A percentile compares a stretch with the other conserved stretches of the same genome.
phyloP scores from a whole-genome alignment of 192 early-diverging fungal genomes.

The Rhizophagus clarus region DNA sequence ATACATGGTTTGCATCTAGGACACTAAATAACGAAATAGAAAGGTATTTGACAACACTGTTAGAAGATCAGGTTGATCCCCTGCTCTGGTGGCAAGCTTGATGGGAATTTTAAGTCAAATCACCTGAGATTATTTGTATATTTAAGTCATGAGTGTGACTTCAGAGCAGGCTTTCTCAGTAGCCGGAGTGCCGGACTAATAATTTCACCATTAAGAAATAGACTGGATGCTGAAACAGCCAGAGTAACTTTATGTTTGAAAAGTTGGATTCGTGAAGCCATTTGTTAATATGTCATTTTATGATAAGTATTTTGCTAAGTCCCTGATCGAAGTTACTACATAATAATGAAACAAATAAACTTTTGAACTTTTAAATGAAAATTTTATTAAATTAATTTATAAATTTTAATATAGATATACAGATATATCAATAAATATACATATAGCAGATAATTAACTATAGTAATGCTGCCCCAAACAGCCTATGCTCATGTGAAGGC shows the following conservation, averaged over 20 bases:
- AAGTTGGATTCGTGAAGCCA: not conserved
- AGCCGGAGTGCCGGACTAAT: not conserved
- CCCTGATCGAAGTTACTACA: no score
- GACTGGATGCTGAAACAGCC: not conserved
- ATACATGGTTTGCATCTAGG: no score
- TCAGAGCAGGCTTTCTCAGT: constrained; percentile 8
- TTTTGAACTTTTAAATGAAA: no score
- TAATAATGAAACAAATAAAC: no score
- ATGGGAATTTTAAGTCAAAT: not conserved
- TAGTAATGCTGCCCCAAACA: no score
- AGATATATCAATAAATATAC: no score
- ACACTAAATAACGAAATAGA: not conserved
- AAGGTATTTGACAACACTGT: not conserved
- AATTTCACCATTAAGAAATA: not conserved
- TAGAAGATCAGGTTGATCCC: not conserved
- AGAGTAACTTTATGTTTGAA: not conserved
- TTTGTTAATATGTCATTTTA: not conserved
- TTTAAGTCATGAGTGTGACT: not conserved
- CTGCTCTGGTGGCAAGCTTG: not conserved
- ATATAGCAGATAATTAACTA: no score
- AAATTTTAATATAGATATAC: no score
- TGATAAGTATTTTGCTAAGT: no score
- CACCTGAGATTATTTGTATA: not conserved
- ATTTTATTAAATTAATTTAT: no score
- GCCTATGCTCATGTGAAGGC: no score